These are phyloP conservation scores for Prorocentrum cordatum DNA, from an alignment of 169 alveolate genomes.

Conservation along the genomic window DNA sequence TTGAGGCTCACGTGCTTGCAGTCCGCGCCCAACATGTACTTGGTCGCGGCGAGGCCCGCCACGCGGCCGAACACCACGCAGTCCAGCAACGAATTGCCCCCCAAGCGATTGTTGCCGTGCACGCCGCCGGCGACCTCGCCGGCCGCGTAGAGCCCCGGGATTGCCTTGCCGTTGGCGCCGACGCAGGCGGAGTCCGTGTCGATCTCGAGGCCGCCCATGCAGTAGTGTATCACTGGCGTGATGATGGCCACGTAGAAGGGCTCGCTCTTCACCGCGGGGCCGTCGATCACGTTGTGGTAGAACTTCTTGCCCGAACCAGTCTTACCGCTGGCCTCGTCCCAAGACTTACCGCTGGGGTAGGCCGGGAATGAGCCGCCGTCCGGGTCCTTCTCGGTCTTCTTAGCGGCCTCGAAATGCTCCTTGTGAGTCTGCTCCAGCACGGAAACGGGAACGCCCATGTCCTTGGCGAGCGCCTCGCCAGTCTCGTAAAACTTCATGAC, in stretches of 20 bases:
- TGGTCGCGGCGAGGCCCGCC: background rate
- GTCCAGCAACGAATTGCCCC: background rate
- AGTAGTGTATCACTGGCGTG: slow-evolving; percentile 74
- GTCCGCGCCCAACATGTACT: background rate
- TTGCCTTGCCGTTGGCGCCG: slow-evolving; percentile 68
- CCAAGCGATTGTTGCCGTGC: background rate
- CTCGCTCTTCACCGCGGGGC: slow-evolving; percentile 52
- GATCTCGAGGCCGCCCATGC: slow-evolving; percentile 76
- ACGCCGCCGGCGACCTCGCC: slow-evolving; percentile 53
- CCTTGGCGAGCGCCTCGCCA: slow-evolving; percentile 58
- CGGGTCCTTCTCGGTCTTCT: slow-evolving; percentile 65
- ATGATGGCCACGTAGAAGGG: slow-evolving; percentile 71
- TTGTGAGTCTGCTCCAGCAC: slow-evolving; percentile 14
- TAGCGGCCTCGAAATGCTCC: slow-evolving; percentile 43
- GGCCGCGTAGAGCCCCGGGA: slow-evolving; percentile 72
- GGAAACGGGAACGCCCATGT: slow-evolving; percentile 33
- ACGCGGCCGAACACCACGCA: background rate
- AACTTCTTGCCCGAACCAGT: slow-evolving; percentile 41
- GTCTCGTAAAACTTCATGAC: slow-evolving; percentile 67
- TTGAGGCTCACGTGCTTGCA: background rate
- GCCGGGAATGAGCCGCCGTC: slow-evolving; percentile 64
- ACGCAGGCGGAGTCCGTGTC: slow-evolving; percentile 71
- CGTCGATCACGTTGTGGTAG: slow-evolving; percentile 13
- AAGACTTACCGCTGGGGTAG: slow-evolving; percentile 61
- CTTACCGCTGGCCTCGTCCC: slow-evolving; percentile 28